phyloP scores from a whole-genome alignment of 2,329 filamentous ascomycete species.

The Zasmidium angulare region DNA sequence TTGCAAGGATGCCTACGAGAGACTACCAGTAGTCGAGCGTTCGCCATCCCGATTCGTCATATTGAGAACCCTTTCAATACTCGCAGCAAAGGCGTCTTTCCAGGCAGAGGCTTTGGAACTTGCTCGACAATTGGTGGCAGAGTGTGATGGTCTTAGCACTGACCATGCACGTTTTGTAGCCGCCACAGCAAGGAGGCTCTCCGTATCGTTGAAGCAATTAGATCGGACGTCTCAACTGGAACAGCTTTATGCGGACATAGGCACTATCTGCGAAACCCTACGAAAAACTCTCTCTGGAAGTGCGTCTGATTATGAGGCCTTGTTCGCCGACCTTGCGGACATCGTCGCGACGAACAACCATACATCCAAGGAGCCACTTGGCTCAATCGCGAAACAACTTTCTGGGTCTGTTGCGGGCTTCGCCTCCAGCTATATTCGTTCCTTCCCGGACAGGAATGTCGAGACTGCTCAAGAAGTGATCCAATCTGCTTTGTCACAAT shows the following conservation, averaged over 20 bases:
- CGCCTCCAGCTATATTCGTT: conserved; percentile 28
- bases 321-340: conserved; percentile 23
- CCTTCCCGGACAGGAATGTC: conserved; percentile 21
- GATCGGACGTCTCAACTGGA: background rate
- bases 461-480: conserved; percentile 22
- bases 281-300: conserved; percentile 23
- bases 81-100: conserved; percentile 20
- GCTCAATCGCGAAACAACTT: conserved; percentile 1
- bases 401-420: conserved; percentile 25
- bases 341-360: conserved; percentile 8
- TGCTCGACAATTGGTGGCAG: conserved; percentile 13
- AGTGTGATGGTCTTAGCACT: conserved; percentile 14
- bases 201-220: background rate
- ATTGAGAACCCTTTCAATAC: conserved; percentile 15
- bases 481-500: conserved; percentile 16
- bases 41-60: conserved; percentile 8
- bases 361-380: background rate
- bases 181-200: conserved; percentile 7
- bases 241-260: background rate
- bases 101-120: conserved; percentile 10
- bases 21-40: background rate
- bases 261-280: conserved; percentile 6
- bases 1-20: conserved; percentile 5
- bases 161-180: conserved; percentile 23
- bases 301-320: conserved; percentile 27